A percentile compares a stretch with the other conserved stretches of the same genome.
These are phyloP conservation scores for Candida corydali DNA, from an alignment of 805 yeast genomes.

Conservation along the genomic window DNA sequence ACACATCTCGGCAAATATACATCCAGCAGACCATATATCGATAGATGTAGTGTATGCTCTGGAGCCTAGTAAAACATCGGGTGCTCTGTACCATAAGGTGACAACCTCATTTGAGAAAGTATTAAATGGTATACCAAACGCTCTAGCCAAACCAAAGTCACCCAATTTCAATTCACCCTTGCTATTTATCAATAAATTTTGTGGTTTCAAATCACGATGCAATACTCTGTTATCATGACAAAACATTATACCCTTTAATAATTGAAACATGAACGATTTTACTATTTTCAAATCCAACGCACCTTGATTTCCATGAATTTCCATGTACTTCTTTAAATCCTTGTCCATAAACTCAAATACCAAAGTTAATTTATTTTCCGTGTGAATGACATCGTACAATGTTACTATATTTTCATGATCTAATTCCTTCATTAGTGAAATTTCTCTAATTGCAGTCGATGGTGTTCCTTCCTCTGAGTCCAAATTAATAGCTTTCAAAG, in stretches of 20 bases:
- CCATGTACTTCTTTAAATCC: slow-evolving; percentile 94
- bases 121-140: slow-evolving; percentile 96
- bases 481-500: slow-evolving; percentile 87
- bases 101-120: slow-evolving; percentile 97
- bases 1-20: slow-evolving; percentile 97
- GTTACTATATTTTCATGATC: slow-evolving; percentile 92
- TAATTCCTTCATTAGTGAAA: slow-evolving; percentile 90
- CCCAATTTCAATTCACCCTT: slow-evolving; percentile 93
- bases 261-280: slow-evolving; percentile 91
- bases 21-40: slow-evolving; percentile 98
- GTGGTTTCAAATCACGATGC: slow-evolving; percentile 90
- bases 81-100: slow-evolving; percentile 97
- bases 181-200: slow-evolving; percentile 79
- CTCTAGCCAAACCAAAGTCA: slow-evolving; percentile 95
- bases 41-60: slow-evolving; percentile 95
- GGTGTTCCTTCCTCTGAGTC: slow-evolving; percentile 99
- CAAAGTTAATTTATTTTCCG: slow-evolving; percentile 89
- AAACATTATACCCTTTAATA: slow-evolving; percentile 82
- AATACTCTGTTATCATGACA: slow-evolving; percentile 83
- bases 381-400: slow-evolving; percentile 90
- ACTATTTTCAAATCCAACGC: slow-evolving; percentile 71
- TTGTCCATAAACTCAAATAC: slow-evolving; percentile 93
- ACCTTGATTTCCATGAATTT: slow-evolving; percentile 69
- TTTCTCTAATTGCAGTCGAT: slow-evolving; percentile 95
- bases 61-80: slow-evolving; percentile 92